phyloP scores from a whole-genome alignment of 129 eudicot species.

The Centaurea solstitialis region DNA sequence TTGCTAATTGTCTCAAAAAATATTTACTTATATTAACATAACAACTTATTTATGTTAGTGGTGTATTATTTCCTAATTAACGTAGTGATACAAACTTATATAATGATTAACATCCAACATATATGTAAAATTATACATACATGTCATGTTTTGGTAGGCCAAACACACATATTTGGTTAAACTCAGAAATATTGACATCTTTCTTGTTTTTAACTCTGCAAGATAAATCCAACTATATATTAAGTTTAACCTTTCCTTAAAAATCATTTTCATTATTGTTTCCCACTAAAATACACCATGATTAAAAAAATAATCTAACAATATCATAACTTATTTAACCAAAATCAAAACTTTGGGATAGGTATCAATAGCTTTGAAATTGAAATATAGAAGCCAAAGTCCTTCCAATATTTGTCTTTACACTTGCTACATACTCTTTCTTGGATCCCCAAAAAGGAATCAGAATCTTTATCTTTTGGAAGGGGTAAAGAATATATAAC shows the following conservation, averaged over 20 bases:
- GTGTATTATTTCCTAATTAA: too few species aligned
- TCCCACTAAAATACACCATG: too few species aligned
- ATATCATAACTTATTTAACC: neutral
- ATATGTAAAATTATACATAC: too few species aligned
- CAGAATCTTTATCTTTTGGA: neutral
- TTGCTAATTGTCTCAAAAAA: too few species aligned
- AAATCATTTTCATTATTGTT: too few species aligned
- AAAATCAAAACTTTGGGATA: neutral
- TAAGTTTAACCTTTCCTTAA: neutral
- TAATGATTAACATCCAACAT: too few species aligned
- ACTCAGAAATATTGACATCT: neutral
- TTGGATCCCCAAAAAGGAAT: constrained; percentile 26
- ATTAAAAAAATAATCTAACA: too few species aligned
- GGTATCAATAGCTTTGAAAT: neutral
- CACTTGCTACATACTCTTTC: neutral
- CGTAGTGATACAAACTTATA: too few species aligned
- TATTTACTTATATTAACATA: too few species aligned
- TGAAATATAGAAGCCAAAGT: neutral
- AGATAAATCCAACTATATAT: neutral
- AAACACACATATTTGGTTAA: neutral
- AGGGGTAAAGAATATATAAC: constrained; percentile 10
- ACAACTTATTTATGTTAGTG: too few species aligned
- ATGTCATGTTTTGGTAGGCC: too few species aligned
- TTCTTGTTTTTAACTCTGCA: neutral
- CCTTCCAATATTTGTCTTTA: neutral